Conservation (phyloP, 108 stramenopile genomes). For the Stephanodiscus minutulus region DNA sequence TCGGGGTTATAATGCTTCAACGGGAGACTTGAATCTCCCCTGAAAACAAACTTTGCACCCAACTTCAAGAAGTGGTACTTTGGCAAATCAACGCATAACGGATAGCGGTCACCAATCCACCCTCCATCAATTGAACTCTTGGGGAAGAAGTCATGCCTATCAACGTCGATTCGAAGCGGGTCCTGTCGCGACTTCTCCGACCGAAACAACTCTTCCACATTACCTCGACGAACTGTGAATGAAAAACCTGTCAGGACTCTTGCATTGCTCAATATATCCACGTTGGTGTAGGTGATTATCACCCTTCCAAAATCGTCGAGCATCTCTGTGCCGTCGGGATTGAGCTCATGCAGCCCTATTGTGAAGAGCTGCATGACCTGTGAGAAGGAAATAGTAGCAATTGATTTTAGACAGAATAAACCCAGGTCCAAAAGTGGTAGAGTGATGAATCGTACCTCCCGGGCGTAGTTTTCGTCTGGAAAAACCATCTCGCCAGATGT, state of each 20-base stretch:
- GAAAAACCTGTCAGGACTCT: slow-evolving; percentile 56
- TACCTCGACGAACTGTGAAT: slow-evolving; percentile 40
- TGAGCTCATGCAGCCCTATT: slow-evolving; percentile 48
- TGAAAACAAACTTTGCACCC: slow-evolving; percentile 43
- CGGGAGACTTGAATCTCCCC: slow-evolving; percentile 40
- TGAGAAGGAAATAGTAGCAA: neutral
- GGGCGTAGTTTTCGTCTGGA: slow-evolving; percentile 63
- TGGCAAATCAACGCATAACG: slow-evolving; percentile 58
- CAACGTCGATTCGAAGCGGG: slow-evolving; percentile 46
- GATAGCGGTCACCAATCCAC: slow-evolving; percentile 59
- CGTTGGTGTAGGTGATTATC: slow-evolving; percentile 50
- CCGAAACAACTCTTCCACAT: slow-evolving; percentile 47
- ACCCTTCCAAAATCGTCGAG: slow-evolving; percentile 37
- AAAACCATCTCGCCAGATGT: slow-evolving; percentile 20
- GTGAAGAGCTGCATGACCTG: slow-evolving; percentile 61
- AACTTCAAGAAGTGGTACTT: slow-evolving; percentile 53
- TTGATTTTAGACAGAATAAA: neutral
- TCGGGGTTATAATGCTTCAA: slow-evolving; percentile 10
- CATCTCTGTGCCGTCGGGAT: slow-evolving; percentile 51
- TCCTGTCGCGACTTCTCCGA: slow-evolving; percentile 49
- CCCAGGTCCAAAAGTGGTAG: neutral
- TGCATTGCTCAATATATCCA: slow-evolving; percentile 49
- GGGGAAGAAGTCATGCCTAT: slow-evolving; percentile 55
- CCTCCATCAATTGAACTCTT: slow-evolving; percentile 50
- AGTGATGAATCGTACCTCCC: neutral